These are phyloP conservation scores for Naumovozyma dairenensis DNA, from an alignment of 805 yeast species.

Conservation along the genomic window DNA sequence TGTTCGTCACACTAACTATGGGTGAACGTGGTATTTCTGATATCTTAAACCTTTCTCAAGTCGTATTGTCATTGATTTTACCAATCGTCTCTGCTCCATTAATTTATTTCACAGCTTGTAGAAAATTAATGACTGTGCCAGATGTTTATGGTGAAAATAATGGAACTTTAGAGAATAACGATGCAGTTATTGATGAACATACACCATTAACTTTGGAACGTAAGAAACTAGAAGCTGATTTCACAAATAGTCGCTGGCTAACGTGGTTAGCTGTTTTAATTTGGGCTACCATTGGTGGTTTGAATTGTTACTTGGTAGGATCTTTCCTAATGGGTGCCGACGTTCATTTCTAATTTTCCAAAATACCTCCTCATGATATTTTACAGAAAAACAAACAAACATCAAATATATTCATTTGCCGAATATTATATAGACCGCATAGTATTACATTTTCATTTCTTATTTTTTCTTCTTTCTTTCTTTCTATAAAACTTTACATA, in stretches of 20 bases:
- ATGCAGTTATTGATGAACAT: constrained; percentile 16
- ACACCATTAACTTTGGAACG: constrained; percentile 24
- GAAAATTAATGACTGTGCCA: constrained; percentile 52
- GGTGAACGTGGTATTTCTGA: constrained; percentile 77
- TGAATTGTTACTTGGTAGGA: constrained; percentile 60
- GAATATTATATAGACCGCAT: too few species aligned
- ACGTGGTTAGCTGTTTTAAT: constrained; percentile 46
- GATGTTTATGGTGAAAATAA: constrained; percentile 28
- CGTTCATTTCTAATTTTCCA: constrained; percentile 35
- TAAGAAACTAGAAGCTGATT: constrained; percentile 35
- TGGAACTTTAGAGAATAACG: constrained; percentile 4
- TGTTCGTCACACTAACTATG: constrained; percentile 56
- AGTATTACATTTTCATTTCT: too few species aligned
- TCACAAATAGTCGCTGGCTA: constrained; percentile 56
- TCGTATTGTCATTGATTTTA: constrained; percentile 64
- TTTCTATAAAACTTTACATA: too few species aligned
- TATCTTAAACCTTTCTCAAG: constrained; percentile 74
- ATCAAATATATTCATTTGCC: too few species aligned
- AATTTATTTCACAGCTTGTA: constrained; percentile 67
- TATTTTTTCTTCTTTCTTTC: too few species aligned
- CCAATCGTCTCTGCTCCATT: constrained; percentile 88
- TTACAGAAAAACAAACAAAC: too few species aligned
- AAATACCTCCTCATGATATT: too few species aligned
- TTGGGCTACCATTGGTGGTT: constrained; percentile 62
- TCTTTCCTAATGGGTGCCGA: constrained; percentile 42